Evolutionary conservation across 139 green algal genomes (phyloP), one percentile per base, ranked within the genome.

Genomic region (Limnomonas spitsbergensis): DNA sequence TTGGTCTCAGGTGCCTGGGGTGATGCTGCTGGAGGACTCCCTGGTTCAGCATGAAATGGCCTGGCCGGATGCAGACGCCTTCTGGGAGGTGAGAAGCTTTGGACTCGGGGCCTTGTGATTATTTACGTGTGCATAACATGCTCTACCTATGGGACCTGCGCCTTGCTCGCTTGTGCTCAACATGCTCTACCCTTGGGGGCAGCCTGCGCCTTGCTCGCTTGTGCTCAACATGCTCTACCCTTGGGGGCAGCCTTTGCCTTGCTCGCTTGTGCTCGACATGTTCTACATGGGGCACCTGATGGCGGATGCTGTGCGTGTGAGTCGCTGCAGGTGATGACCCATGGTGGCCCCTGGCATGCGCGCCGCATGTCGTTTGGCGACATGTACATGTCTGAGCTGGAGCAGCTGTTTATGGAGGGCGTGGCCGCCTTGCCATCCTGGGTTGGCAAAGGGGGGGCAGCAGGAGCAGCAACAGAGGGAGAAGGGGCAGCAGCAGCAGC

Each of bases 271-370:
- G n/a, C n/a, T n/a, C n/a, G n/a, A n/a, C n/a, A n/a, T n/a, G n/a
- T n/a, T n/a, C n/a, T n/a, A n/a, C n/a, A n/a, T n/a, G n/a, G n/a
- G n/a, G n/a, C n/a, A n/a, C n/a, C n/a, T n/a, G n/a, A n/a, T n/a
- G n/a, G n/a, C n/a, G n/a, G n/a, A n/a, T n/a, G n/a, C n/a, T n/a
- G n/a, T n/a, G n/a, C n/a, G n/a, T n/a, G n/a, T n/a, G n/a, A n/a
- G n/a, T n/a, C n/a, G n/a, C n/a, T 69, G 20, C 74, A 79, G 74
- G 53, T 79, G 3, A 73, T 79, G 53, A 79, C 74, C 53, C 38
- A 72, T 3, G 74, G 74, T 7, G 74, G 74, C 3, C 74, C 74
- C 27, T 79, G 74, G 74, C 74, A 79, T 72, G 74, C 74, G 26
- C 34, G 74, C 2, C 53, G 54, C n/a, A 52, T 79, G 24, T 31